A percentile compares a stretch with the other conserved stretches of the same genome.
Evolutionary conservation across 2,329 filamentous ascomycete genomes (phyloP).

Genomic region (Aspergillus sp.): DNA sequence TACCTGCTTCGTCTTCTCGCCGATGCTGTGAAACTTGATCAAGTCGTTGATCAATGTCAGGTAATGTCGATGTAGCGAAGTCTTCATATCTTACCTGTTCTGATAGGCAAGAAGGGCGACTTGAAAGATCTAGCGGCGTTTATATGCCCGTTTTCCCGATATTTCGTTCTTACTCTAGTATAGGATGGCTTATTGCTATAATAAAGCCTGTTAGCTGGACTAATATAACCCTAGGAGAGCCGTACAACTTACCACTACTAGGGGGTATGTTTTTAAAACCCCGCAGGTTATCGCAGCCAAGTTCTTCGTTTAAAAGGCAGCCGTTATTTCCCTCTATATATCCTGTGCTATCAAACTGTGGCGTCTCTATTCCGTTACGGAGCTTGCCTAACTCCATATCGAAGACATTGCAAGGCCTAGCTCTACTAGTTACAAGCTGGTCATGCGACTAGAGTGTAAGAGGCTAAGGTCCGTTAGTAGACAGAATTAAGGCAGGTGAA

Average conservation of each 20-base stretch:
- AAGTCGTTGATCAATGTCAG: neutral
- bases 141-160: neutral
- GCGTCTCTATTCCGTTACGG: neutral
- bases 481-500: neutral
- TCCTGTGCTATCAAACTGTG: neutral
- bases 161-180: too few relatives aligned
- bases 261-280: neutral
- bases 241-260: neutral
- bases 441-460: neutral
- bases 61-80: neutral
- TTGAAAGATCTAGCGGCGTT: neutral
- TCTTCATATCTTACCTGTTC: neutral
- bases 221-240: neutral
- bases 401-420: neutral
- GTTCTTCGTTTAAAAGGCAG: neutral
- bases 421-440: neutral
- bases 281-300: neutral
- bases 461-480: neutral
- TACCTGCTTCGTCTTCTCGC: neutral
- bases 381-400: slow-evolving; percentile 1
- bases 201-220: neutral
- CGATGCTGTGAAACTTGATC: neutral
- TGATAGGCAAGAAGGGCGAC: neutral
- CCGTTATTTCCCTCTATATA: neutral
- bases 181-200: too few relatives aligned